Evolutionary conservation across 768 basidiomycete genomes (phyloP), one percentile per base, ranked within the genome.

Genomic region (Udeniomyces megalosporus): DNA sequence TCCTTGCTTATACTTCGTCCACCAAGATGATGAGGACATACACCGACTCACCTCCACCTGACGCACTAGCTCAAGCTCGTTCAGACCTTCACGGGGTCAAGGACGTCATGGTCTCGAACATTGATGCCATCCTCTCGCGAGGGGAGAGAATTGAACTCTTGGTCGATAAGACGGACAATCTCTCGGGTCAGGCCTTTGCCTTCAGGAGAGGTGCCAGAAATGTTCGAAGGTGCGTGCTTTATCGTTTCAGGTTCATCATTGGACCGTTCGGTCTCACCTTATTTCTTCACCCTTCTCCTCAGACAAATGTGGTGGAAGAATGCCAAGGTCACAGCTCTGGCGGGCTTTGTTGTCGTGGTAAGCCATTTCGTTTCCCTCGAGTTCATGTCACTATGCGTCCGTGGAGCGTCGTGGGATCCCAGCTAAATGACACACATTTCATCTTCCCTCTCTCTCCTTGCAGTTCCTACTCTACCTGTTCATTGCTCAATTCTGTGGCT

Each of bases 21-120:
- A 15, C 20, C n/a, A 76, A 81, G 65, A 78, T 93, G 60, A 81
- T 93, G 83, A 80, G 87, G 69, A 82, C 84, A 53, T 99, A 88
- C 77, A 90, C 89, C 70, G 90, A 88, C 32, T 75, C 82, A 10
- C 91, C 92, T 17, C 91, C 88, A 42, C 70, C 72, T 20, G 95
- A 99, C 72, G 89, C 92, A 66, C 81, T 97, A 61, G 77, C 84
- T 22, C 86, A 88, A 66, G 93, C 93, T 5, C 91, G 91, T 71
- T 80, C 80, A 4, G 91, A 96, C 73, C 66, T 77, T 11, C 70
- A 72, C 35, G 73, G 74, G 50, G 76, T 95, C 51, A 96, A 95
- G 73, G 85, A 91, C 69, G 88, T 95, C 74, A 93, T 95, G 91
- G 63, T 96, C 55, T 88, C 96, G 74, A 96, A 96, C 72, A 92